Conservation (phyloP, 2,329 filamentous ascomycete species). For the Colletotrichum higginsianum region DNA sequence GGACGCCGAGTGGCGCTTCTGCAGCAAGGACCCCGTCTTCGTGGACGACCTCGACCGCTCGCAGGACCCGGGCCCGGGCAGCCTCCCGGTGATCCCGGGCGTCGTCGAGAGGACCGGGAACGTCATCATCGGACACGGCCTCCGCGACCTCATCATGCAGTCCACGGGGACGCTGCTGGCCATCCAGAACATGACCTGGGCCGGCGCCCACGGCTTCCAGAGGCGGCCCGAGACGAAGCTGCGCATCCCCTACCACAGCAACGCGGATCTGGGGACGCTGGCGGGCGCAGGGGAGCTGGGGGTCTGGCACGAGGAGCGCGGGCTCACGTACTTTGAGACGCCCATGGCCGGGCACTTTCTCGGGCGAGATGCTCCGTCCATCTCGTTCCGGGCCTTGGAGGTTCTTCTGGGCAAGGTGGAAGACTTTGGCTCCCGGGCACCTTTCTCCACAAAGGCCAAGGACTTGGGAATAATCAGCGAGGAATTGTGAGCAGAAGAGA, state of each 20-base stretch:
- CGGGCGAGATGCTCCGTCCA: slow-evolving; percentile 77
- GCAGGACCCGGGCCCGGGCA: slow-evolving; percentile 12
- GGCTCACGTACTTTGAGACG: slow-evolving; percentile 79
- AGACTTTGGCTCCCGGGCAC: slow-evolving; percentile 1
- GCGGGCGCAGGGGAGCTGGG: slow-evolving; percentile 79
- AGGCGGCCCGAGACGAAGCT: slow-evolving; percentile 71
- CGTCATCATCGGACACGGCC: slow-evolving; percentile 81
- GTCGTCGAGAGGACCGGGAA: slow-evolving; percentile 82
- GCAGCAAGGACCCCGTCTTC: slow-evolving; percentile 64
- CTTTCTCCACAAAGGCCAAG: background rate
- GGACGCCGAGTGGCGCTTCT: slow-evolving; percentile 46
- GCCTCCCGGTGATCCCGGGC: slow-evolving; percentile 62
- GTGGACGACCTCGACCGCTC: slow-evolving; percentile 57
- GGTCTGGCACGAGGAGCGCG: slow-evolving; percentile 79
- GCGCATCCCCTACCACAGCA: slow-evolving; percentile 72
- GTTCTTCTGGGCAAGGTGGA: slow-evolving; percentile 81
- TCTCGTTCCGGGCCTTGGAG: slow-evolving; percentile 80
- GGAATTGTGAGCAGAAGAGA: background rate
- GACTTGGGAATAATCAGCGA: background rate
- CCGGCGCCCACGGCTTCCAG: slow-evolving; percentile 79
- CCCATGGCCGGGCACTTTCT: slow-evolving; percentile 77
- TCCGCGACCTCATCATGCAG: slow-evolving; percentile 77
- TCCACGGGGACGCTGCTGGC: slow-evolving; percentile 78
- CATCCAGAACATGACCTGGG: slow-evolving; percentile 88
- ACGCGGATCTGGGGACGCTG: slow-evolving; percentile 52